Evolutionary conservation across 2,329 filamentous ascomycete species (phyloP).

Genomic region (Penicillium fuscoglaucum): DNA sequence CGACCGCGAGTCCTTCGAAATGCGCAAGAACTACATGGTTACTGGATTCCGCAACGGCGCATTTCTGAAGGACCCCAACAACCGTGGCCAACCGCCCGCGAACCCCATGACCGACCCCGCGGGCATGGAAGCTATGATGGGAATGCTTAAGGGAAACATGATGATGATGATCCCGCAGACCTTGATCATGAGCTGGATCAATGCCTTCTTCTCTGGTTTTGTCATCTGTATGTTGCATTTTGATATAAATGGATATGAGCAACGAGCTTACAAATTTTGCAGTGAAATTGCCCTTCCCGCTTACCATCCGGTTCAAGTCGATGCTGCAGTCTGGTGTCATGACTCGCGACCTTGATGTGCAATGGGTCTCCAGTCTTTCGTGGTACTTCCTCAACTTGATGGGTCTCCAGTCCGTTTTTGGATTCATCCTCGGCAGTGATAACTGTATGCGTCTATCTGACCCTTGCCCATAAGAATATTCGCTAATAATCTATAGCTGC

Average conservation of each 20-base stretch:
- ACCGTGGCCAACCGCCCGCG: constrained; percentile 78
- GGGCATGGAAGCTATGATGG: constrained; percentile 99
- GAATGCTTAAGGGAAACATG: constrained; percentile 99
- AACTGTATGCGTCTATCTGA: constrained; percentile 65
- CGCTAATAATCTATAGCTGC: constrained; percentile 64
- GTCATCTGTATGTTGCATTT: constrained; percentile 73
- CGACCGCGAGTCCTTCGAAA: constrained; percentile 72
- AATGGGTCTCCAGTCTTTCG: constrained; percentile 97
- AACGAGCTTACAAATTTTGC: constrained; percentile 15
- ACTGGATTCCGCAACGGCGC: constrained; percentile 79
- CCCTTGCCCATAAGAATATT: neutral
- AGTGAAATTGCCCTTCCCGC: constrained; percentile 96
- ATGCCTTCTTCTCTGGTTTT: constrained; percentile 97
- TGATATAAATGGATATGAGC: neutral
- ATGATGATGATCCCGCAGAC: constrained; percentile 99
- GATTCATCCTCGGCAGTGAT: constrained; percentile 92
- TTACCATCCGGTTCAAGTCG: constrained; percentile 98
- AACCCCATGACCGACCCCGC: constrained; percentile 95
- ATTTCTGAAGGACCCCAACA: constrained; percentile 86
- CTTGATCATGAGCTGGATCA: constrained; percentile 99
- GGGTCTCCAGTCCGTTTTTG: constrained; percentile 93
- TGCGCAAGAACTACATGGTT: constrained; percentile 77
- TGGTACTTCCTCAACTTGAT: constrained; percentile 99
- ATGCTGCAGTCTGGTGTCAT: constrained; percentile 98
- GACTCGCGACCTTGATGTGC: constrained; percentile 91